Percentiles rank a stretch among this genome's conserved stretches.
These are phyloP conservation scores for Acacia concinna DNA, from an alignment of 331 rosid species.

Conservation along the genomic window DNA sequence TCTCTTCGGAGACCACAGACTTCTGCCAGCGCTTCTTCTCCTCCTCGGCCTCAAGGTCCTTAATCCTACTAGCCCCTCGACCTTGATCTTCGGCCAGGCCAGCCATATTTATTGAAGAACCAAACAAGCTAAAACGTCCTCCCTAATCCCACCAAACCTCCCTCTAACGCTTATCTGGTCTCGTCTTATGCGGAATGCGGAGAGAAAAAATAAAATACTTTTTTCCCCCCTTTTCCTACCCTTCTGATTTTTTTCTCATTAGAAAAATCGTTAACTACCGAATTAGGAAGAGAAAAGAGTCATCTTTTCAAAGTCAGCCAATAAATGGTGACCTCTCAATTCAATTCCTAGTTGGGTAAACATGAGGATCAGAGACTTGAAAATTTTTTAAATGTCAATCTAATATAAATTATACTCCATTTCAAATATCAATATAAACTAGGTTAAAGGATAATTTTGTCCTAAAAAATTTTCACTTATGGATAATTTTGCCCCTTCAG, in stretches of 20 bases:
- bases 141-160: slow-evolving; percentile 30
- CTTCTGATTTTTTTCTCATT: not conserved
- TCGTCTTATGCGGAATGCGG: not conserved
- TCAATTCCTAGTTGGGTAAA: not conserved
- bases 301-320: not conserved
- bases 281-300: not conserved
- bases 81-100: slow-evolving; percentile 25
- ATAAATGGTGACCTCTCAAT: not conserved
- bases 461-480: too few relatives aligned
- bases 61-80: slow-evolving; percentile 38
- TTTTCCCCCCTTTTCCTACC: not conserved
- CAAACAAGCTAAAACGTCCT: slow-evolving; percentile 10
- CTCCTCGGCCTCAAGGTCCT: slow-evolving; percentile 27
- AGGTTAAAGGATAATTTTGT: too few relatives aligned
- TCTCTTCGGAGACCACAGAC: too few relatives aligned
- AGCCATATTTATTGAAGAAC: slow-evolving; percentile 50
- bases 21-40: too few relatives aligned
- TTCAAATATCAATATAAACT: too few relatives aligned
- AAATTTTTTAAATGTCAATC: too few relatives aligned
- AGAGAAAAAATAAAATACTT: not conserved
- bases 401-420: too few relatives aligned
- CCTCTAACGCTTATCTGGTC: not conserved
- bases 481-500: too few relatives aligned
- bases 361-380: too few relatives aligned
- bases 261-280: not conserved